phyloP scores from a whole-genome alignment of 2,329 filamentous ascomycete genomes.

The Hypomyces perniciosus region DNA sequence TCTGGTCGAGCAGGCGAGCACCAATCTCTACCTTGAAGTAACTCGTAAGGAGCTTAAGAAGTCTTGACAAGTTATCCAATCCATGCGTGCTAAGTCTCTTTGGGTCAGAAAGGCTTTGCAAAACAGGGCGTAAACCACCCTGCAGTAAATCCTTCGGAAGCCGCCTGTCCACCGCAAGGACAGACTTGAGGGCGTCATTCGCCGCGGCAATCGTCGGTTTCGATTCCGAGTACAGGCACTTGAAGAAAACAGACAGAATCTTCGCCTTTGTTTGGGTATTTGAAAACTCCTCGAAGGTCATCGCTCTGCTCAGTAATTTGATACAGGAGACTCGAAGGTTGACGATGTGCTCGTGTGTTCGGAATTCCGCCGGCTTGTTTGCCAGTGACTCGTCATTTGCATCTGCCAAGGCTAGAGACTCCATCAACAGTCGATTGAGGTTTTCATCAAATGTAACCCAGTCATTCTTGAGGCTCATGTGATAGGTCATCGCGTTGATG shows the following conservation, averaged over 20 bases:
- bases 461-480: constrained; percentile 79
- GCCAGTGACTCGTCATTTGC: constrained; percentile 89
- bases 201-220: constrained; percentile 89
- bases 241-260: constrained; percentile 96
- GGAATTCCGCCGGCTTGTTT: constrained; percentile 87
- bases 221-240: constrained; percentile 89
- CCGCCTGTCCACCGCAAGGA: constrained; percentile 83
- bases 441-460: constrained; percentile 91
- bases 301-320: constrained; percentile 84
- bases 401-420: constrained; percentile 89
- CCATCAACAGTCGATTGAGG: constrained; percentile 82
- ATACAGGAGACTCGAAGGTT: constrained; percentile 90
- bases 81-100: constrained; percentile 84
- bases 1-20: constrained; percentile 83
- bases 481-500: constrained; percentile 95
- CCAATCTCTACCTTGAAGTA: constrained; percentile 99
- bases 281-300: constrained; percentile 86
- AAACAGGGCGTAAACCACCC: constrained; percentile 86
- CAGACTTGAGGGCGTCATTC: constrained; percentile 81
- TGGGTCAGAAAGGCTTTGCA: constrained; percentile 92
- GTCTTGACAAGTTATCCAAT: constrained; percentile 80
- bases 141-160: constrained; percentile 93
- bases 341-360: constrained; percentile 92
- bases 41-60: constrained; percentile 87
- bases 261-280: constrained; percentile 58